These are phyloP conservation scores for Ophiostoma triangulosporum DNA, from an alignment of 2,329 filamentous ascomycete genomes.

Conservation along the genomic window DNA sequence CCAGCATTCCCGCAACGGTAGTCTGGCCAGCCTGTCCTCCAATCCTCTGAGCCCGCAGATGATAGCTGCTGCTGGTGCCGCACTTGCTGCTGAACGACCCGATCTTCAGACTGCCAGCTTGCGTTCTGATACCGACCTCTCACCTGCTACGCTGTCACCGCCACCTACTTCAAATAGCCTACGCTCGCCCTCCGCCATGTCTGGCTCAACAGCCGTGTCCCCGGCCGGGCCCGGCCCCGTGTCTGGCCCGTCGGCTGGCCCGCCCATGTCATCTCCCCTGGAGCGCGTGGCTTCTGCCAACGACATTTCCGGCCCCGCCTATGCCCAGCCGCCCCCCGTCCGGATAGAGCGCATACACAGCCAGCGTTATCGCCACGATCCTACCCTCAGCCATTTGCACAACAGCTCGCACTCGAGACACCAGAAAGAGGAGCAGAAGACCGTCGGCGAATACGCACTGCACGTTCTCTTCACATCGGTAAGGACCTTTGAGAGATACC, in stretches of 20 bases:
- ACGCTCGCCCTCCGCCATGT: conserved; percentile 35
- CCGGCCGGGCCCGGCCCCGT: not conserved
- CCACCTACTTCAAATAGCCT: conserved; percentile 7
- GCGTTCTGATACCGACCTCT: conserved; percentile 32
- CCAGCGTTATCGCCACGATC: conserved; percentile 54
- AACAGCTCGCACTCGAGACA: conserved; percentile 64
- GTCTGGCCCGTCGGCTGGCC: conserved; percentile 15
- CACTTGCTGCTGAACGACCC: conserved; percentile 35
- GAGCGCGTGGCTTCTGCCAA: conserved; percentile 26
- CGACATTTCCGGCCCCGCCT: conserved; percentile 17
- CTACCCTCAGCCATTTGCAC: conserved; percentile 57
- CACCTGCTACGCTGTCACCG: conserved; percentile 11
- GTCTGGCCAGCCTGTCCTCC: conserved; percentile 62
- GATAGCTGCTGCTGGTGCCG: conserved; percentile 54
- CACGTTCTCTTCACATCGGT: conserved; percentile 92
- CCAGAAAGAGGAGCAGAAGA: conserved; percentile 61
- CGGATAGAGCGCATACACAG: conserved; percentile 50
- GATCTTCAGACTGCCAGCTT: conserved; percentile 33
- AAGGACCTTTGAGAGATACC: conserved; percentile 20
- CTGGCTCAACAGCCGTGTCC: conserved; percentile 24
- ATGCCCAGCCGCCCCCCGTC: conserved; percentile 33
- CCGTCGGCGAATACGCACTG: conserved; percentile 93
- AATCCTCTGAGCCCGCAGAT: conserved; percentile 83
- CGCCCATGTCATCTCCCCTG: conserved; percentile 28
- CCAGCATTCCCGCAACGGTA: conserved; percentile 84